A percentile compares a stretch with the other conserved stretches of the same genome.
These are phyloP conservation scores for Diaporthe batatas DNA, from an alignment of 2,329 filamentous ascomycete species.

Conservation along the genomic window DNA sequence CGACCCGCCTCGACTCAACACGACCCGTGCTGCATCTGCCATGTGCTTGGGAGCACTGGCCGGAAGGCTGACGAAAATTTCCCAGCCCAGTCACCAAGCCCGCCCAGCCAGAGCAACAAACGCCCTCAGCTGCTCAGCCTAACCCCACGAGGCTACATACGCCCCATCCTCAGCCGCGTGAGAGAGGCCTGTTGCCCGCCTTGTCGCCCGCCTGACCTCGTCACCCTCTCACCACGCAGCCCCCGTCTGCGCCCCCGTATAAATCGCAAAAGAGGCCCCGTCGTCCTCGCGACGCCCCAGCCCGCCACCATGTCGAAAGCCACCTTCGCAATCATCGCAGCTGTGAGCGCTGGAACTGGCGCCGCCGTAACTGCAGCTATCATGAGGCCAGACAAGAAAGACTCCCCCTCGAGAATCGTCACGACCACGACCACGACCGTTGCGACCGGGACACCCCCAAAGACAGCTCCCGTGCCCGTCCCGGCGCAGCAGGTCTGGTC, in stretches of 20 bases:
- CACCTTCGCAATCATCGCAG: conserved; percentile 81
- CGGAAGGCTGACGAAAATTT: conserved; percentile 20
- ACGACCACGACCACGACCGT: conserved; percentile 52
- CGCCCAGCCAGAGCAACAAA: conserved; percentile 4
- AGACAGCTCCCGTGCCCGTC: conserved; percentile 55
- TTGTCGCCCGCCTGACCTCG: conserved; percentile 40
- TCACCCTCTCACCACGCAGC: conserved; percentile 13
- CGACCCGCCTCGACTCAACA: conserved; percentile 3
- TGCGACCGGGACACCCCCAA: conserved; percentile 47
- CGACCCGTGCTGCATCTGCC: conserved; percentile 22
- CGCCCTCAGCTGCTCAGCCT: conserved; percentile 24
- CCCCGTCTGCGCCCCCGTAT: conserved; percentile 28
- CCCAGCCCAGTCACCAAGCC: neutral
- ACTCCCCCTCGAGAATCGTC: conserved; percentile 52
- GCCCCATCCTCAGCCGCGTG: conserved; percentile 39
- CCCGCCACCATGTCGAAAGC: conserved; percentile 78
- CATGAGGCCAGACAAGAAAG: conserved; percentile 61
- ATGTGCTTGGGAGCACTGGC: conserved; percentile 6
- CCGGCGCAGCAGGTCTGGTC: conserved; percentile 71
- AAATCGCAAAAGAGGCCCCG: conserved; percentile 33
- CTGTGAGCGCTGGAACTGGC: conserved; percentile 80
- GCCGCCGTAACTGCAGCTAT: conserved; percentile 79
- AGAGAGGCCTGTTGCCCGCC: conserved; percentile 38
- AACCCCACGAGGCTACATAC: conserved; percentile 39
- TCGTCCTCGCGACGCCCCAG: conserved; percentile 16